Conservation (phyloP, 371 early-diverging fungal genomes). For the Scutellospora calospora region DNA sequence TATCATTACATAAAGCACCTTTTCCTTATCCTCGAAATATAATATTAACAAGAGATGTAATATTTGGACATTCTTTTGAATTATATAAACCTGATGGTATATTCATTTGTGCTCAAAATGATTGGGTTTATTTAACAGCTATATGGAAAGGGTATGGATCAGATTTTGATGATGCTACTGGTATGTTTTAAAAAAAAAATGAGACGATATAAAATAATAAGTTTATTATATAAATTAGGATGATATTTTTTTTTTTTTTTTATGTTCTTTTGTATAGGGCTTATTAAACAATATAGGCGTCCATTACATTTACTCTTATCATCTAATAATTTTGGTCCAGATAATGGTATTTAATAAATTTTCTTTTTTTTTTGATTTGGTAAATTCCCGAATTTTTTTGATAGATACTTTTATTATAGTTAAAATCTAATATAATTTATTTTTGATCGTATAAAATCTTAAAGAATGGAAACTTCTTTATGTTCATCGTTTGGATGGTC, state of each 20-base stretch:
- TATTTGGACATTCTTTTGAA: background rate
- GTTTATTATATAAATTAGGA: background rate
- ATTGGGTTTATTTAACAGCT: constrained; percentile 38
- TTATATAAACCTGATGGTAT: constrained; percentile 9
- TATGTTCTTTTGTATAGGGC: background rate
- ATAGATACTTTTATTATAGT: background rate
- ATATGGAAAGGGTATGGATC: constrained; percentile 36
- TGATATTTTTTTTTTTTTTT: too few relatives aligned
- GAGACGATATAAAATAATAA: background rate
- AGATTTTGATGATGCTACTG: background rate
- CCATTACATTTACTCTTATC: constrained; percentile 12
- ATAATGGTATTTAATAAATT: background rate
- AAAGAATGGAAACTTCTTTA: constrained; percentile 34
- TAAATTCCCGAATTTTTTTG: background rate
- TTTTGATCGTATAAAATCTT: background rate
- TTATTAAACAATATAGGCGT: constrained; percentile 32
- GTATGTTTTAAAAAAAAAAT: constrained; percentile 16
- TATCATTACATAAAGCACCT: constrained; percentile 21
- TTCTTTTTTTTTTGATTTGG: background rate
- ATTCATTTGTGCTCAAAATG: constrained; percentile 13
- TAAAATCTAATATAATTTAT: background rate
- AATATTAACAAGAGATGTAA: constrained; percentile 1
- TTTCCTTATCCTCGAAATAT: constrained; percentile 17
- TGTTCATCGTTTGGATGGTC: constrained; percentile 24
- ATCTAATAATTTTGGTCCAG: background rate